Evolutionary conservation across 441 rosid genomes (phyloP).

Genomic region (Syzygium syzygioides): DNA sequence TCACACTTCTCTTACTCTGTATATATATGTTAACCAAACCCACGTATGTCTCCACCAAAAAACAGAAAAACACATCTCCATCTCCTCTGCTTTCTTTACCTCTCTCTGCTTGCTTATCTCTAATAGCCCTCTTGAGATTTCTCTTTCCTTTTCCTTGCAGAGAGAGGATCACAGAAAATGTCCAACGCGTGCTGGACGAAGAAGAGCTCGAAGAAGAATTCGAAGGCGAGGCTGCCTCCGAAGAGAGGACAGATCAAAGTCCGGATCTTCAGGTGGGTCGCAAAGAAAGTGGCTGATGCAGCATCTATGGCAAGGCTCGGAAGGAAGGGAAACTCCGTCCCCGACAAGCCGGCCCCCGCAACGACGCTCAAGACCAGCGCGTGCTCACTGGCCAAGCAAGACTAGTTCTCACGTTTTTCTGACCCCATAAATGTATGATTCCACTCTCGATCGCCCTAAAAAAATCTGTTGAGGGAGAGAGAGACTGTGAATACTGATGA

Average conservation of each 20-base stretch:
- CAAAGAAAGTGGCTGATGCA: not conserved
- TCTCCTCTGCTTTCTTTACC: not conserved
- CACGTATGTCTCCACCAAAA: not conserved
- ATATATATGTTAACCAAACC: not conserved
- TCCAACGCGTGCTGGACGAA: not conserved
- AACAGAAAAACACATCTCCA: not conserved
- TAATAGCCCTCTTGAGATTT: not conserved
- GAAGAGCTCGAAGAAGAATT: not conserved
- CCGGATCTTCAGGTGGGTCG: not conserved
- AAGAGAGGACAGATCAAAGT: slow-evolving; percentile 15
- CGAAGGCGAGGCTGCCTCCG: slow-evolving; percentile 2
- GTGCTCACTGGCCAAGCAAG: not conserved
- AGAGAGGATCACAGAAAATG: not conserved
- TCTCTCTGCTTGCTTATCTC: not conserved
- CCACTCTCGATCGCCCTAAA: not conserved
- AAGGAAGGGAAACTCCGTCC: not conserved
- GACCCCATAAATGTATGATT: not conserved
- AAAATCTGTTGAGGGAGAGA: not conserved
- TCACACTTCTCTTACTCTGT: not conserved
- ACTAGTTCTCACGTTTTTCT: not conserved
- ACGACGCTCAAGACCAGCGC: not conserved
- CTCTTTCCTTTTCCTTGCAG: not conserved
- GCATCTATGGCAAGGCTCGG: not conserved
- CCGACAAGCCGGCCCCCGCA: not conserved
- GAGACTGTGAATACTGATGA: not conserved